A percentile compares a stretch with the other conserved stretches of the same genome.
Evolutionary conservation across 1,284 basidiomycete species (phyloP).

Genomic region (Cronartium ribicola): DNA sequence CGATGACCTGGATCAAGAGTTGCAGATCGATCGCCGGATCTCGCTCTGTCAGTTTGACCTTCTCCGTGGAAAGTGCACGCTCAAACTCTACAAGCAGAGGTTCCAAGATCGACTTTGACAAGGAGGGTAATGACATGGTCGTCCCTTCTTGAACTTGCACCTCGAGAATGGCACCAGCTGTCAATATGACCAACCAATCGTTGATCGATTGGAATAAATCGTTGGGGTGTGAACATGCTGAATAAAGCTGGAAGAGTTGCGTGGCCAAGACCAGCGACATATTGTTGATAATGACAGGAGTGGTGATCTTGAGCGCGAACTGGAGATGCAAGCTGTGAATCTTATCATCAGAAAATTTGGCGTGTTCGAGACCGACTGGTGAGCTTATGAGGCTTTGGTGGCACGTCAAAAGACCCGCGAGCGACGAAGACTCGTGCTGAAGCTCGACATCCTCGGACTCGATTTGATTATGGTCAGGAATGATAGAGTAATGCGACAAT

Average conservation of each 20-base stretch:
- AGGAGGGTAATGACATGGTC: neutral
- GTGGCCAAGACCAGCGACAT: constrained; percentile 21
- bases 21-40: constrained; percentile 14
- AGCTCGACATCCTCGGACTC: constrained; percentile 25
- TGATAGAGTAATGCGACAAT: constrained; percentile 28
- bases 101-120: constrained; percentile 11
- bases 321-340: constrained; percentile 7
- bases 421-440: constrained; percentile 27
- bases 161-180: constrained; percentile 27
- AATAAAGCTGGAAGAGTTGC: constrained; percentile 20
- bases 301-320: constrained; percentile 37
- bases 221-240: neutral
- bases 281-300: constrained; percentile 38
- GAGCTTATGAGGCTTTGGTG: constrained; percentile 24
- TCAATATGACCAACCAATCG: constrained; percentile 35
- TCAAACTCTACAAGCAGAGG: constrained; percentile 15
- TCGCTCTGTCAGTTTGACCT: neutral
- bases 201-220: constrained; percentile 16
- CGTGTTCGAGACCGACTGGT: neutral
- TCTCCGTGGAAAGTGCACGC: constrained; percentile 1
- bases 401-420: constrained; percentile 33
- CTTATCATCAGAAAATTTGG: neutral
- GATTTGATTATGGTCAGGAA: constrained; percentile 27
- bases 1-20: constrained; percentile 17
- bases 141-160: constrained; percentile 31